Evolutionary conservation across 306 rosid species (phyloP).

Genomic region (Casuarina cunninghamiana): DNA sequence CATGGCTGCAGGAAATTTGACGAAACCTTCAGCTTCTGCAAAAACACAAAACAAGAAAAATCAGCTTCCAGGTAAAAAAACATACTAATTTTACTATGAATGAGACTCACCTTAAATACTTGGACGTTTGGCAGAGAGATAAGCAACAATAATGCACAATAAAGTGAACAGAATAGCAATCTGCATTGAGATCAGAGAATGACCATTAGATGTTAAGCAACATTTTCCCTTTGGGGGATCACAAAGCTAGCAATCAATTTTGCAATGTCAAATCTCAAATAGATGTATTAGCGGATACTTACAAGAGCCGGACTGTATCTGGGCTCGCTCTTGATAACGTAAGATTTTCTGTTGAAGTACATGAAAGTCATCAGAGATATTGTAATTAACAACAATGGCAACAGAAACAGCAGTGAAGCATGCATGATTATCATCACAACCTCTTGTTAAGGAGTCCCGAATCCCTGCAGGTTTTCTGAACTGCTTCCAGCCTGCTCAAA

Average conservation of each 20-base stretch:
- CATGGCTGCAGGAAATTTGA: background rate
- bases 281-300: conserved; percentile 19
- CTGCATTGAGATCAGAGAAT: conserved; percentile 44
- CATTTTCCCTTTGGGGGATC: background rate
- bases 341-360: conserved; percentile 60
- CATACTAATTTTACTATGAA: background rate
- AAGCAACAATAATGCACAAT: conserved; percentile 57
- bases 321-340: conserved; percentile 34
- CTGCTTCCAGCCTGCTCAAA: conserved; percentile 67
- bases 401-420: background rate
- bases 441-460: conserved; percentile 75
- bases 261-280: background rate
- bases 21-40: conserved; percentile 20
- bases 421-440: conserved; percentile 27
- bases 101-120: conserved; percentile 50
- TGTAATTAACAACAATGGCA: background rate
- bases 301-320: conserved; percentile 55
- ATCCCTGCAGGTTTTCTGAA: conserved; percentile 76
- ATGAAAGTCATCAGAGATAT: conserved; percentile 31
- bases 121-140: conserved; percentile 48
- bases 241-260: background rate
- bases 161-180: conserved; percentile 48
- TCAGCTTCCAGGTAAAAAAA: background rate
- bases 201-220: conserved; percentile 20
- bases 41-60: background rate